Conservation (phyloP, 495 filamentous ascomycete species). For the Aspergillus conjunctus region DNA sequence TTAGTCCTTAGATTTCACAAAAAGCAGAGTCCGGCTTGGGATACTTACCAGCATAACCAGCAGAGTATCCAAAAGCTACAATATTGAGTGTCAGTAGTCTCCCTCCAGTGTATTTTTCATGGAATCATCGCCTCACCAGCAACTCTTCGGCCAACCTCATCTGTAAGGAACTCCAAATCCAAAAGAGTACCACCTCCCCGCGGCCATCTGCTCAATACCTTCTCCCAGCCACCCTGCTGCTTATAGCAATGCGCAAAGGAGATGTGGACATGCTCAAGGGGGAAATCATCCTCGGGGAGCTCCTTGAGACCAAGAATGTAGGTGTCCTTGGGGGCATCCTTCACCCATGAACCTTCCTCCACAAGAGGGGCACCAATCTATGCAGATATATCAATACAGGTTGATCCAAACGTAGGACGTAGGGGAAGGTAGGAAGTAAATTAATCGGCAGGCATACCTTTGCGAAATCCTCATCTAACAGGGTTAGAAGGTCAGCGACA, state of each 20-base stretch:
- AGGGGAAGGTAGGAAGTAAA: background rate
- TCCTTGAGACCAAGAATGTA: conserved; percentile 95
- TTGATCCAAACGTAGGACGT: background rate
- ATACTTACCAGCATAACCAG: conserved; percentile 69
- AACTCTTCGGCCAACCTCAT: conserved; percentile 75
- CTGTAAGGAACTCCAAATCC: conserved; percentile 90
- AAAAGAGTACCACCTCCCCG: conserved; percentile 81
- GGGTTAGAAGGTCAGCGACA: conserved; percentile 3
- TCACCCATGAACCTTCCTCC: conserved; percentile 76
- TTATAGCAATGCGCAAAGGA: conserved; percentile 88
- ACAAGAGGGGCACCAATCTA: conserved; percentile 74
- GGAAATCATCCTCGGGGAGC: conserved; percentile 79
- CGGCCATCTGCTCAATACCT: conserved; percentile 77
- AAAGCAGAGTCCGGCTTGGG: background rate
- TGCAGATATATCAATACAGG: conserved; percentile 1
- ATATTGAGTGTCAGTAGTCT: conserved; percentile 8
- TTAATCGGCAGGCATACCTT: conserved; percentile 33
- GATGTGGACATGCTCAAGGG: conserved; percentile 74
- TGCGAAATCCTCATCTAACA: conserved; percentile 55
- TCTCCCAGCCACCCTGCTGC: conserved; percentile 82
- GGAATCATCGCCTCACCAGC: conserved; percentile 48
- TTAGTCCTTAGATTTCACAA: conserved; percentile 4
- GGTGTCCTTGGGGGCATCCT: conserved; percentile 70
- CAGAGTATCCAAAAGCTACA: conserved; percentile 69
- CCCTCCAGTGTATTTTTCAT: conserved; percentile 36